phyloP scores from a whole-genome alignment of 495 filamentous ascomycete species.

The Mytilinidion resinicola region DNA sequence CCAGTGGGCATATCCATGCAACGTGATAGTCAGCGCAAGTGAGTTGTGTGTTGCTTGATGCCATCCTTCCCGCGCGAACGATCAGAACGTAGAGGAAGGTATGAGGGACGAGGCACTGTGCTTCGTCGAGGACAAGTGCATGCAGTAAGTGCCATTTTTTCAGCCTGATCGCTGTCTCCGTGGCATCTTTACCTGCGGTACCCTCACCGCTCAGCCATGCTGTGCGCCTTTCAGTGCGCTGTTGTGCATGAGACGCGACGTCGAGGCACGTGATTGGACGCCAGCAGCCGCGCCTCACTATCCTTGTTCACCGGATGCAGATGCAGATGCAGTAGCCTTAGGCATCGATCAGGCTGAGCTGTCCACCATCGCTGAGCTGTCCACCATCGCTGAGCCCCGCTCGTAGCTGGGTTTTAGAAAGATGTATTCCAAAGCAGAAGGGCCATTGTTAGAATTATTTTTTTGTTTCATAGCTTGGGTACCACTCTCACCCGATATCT shows the following conservation, averaged over 20 bases:
- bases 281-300: too few species aligned
- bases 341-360: background rate
- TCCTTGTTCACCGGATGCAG: too few species aligned
- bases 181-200: background rate
- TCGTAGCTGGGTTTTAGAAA: background rate
- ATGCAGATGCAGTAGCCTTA: background rate
- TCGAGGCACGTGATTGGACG: too few species aligned
- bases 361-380: too few species aligned
- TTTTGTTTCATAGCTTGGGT: background rate
- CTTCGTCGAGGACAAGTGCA: background rate
- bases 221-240: background rate
- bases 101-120: background rate
- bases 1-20: slow-evolving; percentile 11
- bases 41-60: slow-evolving; percentile 1
- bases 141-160: background rate
- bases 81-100: background rate
- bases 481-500: background rate
- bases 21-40: slow-evolving; percentile 10
- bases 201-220: background rate
- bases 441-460: too few species aligned
- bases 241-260: too few species aligned
- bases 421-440: too few species aligned
- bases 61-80: background rate
- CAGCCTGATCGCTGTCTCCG: background rate
- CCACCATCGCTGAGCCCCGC: too few species aligned